Base-by-base conservation (phyloP, 176 grass and related monocot species). In the Rhipidocladum racemiflorum region DNA sequence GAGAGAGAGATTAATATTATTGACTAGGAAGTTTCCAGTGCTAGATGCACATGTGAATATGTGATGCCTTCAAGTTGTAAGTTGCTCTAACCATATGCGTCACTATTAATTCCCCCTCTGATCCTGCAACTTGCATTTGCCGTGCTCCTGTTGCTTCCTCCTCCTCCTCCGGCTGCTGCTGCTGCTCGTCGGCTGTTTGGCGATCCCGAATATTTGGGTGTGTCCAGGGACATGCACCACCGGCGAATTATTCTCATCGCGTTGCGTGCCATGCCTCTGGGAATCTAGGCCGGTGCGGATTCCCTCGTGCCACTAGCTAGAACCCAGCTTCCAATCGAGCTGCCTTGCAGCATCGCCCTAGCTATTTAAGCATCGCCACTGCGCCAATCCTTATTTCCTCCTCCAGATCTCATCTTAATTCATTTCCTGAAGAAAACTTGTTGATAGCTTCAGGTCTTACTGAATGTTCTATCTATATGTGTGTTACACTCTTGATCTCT, bases 191-290 rank as follows among this genome's bases (percentile, higher is more conserved):
- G 42, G 29, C 61, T 44, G 77, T 61, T 78, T 42, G 23, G 73
- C 18, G 72, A 85, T 83, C 61, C 84, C 84, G 17, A 16, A 72
- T 51, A 65, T 46, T 27, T 80, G 87, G 46, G 75, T 20, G 75
- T 42, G 32, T 42, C 64, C 42, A 54, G 50, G 12, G 64, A 66
- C 74, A 68, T 55, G 77, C 78, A 72, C 44, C 64, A 14, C 78
- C 45, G 56, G 20, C 56, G 88, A 90, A 83, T 90, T 86, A 90
- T 86, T 90, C 88, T 40, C 49, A 18, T 67, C 63, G 32, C 65
- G 49, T 82, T 86, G 88, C 65, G 73, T 13, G 78, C 75, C 78
- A 86, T 57, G 57, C 83, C 83, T 65, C 48, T 15, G 49, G 29
- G 67, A 86, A 86, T 86, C 55, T 55, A 17, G 36, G 34, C 55